A percentile compares a stretch with the other conserved stretches of the same genome.
Conservation (phyloP, 1,284 basidiomycete species). For the Ceratobasidium sp. region DNA sequence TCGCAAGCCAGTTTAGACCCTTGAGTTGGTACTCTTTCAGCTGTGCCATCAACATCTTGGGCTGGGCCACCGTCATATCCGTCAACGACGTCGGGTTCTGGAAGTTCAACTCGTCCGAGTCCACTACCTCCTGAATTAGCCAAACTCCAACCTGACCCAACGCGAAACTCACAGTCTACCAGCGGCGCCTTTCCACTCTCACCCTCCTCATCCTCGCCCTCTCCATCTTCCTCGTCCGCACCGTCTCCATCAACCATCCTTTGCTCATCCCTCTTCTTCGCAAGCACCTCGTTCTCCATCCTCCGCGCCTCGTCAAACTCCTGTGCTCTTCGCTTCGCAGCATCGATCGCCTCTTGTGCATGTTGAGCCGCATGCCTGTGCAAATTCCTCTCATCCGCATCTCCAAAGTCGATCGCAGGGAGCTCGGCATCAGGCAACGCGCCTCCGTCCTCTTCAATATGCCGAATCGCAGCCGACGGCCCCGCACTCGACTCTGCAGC, state of each 20-base stretch:
- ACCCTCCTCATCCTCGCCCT: slow-evolving; percentile 41
- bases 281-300: slow-evolving; percentile 72
- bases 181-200: slow-evolving; percentile 60
- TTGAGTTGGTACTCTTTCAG: slow-evolving; percentile 99
- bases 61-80: slow-evolving; percentile 90
- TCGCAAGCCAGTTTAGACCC: slow-evolving; percentile 98
- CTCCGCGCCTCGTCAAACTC: slow-evolving; percentile 85
- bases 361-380: slow-evolving; percentile 90
- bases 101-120: slow-evolving; percentile 98
- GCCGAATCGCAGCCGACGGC: slow-evolving; percentile 33
- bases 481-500: slow-evolving; percentile 30
- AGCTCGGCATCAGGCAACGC: neutral
- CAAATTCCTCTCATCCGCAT: slow-evolving; percentile 87
- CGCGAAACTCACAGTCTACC: slow-evolving; percentile 66
- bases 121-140: slow-evolving; percentile 66
- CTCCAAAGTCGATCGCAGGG: slow-evolving; percentile 59
- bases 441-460: slow-evolving; percentile 32
- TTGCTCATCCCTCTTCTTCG: slow-evolving; percentile 73
- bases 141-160: neutral
- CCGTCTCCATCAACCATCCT: slow-evolving; percentile 66
- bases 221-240: slow-evolving; percentile 64
- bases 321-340: slow-evolving; percentile 84
- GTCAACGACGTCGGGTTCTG: slow-evolving; percentile 97
- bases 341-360: slow-evolving; percentile 89
- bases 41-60: slow-evolving; percentile 96